These are phyloP conservation scores for Gliomastix tumulicola DNA, from an alignment of 2,329 filamentous ascomycete genomes.

Conservation along the genomic window DNA sequence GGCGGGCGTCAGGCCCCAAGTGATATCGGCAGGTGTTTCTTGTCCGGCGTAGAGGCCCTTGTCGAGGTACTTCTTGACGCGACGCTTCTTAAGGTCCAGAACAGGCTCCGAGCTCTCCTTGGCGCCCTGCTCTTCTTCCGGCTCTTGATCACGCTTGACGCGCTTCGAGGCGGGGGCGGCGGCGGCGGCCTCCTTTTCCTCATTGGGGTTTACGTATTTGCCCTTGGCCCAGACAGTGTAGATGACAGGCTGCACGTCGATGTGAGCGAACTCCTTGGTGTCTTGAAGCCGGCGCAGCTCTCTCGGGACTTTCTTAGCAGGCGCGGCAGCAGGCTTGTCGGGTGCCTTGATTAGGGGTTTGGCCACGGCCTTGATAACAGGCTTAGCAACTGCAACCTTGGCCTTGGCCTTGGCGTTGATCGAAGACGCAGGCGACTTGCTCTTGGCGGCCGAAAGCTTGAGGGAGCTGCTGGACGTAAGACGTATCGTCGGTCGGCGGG, in stretches of 20 bases:
- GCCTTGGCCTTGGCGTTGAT: neutral
- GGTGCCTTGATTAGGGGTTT: slow-evolving; percentile 53
- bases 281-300: slow-evolving; percentile 55
- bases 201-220: slow-evolving; percentile 46
- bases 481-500: slow-evolving; percentile 28
- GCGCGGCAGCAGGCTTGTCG: slow-evolving; percentile 28
- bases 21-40: slow-evolving; percentile 40
- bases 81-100: slow-evolving; percentile 31
- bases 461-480: neutral
- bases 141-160: slow-evolving; percentile 21
- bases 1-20: slow-evolving; percentile 36
- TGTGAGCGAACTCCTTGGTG: slow-evolving; percentile 53
- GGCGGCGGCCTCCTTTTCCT: slow-evolving; percentile 11
- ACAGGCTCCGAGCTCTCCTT: slow-evolving; percentile 29
- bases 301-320: slow-evolving; percentile 34
- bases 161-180: slow-evolving; percentile 4
- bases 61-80: slow-evolving; percentile 67
- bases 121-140: slow-evolving; percentile 12
- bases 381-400: neutral
- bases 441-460: neutral
- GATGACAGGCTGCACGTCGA: slow-evolving; percentile 50
- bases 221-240: slow-evolving; percentile 60
- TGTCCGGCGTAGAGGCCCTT: slow-evolving; percentile 89
- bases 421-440: slow-evolving; percentile 15
- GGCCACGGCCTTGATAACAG: slow-evolving; percentile 30